phyloP scores from a whole-genome alignment of 495 filamentous ascomycete genomes.

The Hyphodiscus hymeniophilus region DNA sequence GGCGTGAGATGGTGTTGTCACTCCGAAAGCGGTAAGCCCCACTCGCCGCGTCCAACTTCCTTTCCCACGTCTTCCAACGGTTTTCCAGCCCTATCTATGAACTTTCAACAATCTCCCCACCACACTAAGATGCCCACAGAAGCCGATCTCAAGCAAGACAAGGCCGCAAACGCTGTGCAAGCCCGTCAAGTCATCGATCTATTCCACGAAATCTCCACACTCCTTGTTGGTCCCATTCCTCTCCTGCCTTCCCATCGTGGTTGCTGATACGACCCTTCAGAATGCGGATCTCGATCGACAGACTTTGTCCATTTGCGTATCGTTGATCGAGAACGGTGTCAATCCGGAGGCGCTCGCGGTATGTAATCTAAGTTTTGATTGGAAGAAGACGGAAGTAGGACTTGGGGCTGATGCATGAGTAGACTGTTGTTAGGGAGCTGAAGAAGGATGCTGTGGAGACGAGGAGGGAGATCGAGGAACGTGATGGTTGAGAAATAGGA shows the following conservation, averaged over 20 bases:
- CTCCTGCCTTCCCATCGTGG: not conserved
- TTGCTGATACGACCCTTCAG: slow-evolving; percentile 33
- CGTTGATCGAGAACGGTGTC: slow-evolving; percentile 93
- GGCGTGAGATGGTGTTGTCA: too few relatives aligned
- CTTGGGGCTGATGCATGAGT: not conserved
- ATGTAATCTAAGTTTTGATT: slow-evolving; percentile 26
- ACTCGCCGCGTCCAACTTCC: not conserved
- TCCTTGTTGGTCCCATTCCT: slow-evolving; percentile 51
- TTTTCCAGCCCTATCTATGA: not conserved
- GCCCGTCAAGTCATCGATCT: slow-evolving; percentile 96
- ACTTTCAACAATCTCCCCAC: too few relatives aligned
- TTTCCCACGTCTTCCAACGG: not conserved
- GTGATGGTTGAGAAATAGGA: slow-evolving; percentile 6
- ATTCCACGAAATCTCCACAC: slow-evolving; percentile 82
- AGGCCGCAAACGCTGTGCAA: slow-evolving; percentile 18
- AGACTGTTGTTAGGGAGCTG: slow-evolving; percentile 70
- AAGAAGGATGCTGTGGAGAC: slow-evolving; percentile 49
- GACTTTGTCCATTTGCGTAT: slow-evolving; percentile 88
- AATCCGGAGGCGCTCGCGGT: slow-evolving; percentile 94
- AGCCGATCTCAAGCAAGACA: slow-evolving; percentile 13
- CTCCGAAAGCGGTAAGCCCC: too few relatives aligned
- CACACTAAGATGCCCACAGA: slow-evolving; percentile 16
- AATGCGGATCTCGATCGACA: slow-evolving; percentile 88
- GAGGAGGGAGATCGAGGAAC: slow-evolving; percentile 21
- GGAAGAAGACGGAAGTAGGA: not conserved